Conservation (phyloP, 2,329 filamentous ascomycete species). For the Diplodia mutila region DNA sequence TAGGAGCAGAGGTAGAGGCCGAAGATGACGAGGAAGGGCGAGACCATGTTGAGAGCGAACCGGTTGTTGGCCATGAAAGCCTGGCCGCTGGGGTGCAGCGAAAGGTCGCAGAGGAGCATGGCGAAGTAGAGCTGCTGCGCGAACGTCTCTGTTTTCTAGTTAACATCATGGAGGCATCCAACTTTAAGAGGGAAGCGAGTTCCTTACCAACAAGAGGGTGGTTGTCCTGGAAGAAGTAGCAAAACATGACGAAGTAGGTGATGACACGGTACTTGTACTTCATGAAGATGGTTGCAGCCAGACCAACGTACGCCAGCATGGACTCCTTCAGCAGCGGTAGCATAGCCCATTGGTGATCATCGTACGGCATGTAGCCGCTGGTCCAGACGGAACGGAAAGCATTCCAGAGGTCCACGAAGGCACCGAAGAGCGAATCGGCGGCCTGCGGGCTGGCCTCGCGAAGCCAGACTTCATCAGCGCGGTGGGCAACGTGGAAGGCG, state of each 20-base stretch:
- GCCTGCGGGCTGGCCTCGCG: conserved; percentile 53
- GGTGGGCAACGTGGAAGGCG: conserved; percentile 52
- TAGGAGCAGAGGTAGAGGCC: conserved; percentile 56
- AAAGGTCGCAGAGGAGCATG: conserved; percentile 56
- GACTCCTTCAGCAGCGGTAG: conserved; percentile 54
- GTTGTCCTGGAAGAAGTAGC: conserved; percentile 55
- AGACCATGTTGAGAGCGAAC: conserved; percentile 44
- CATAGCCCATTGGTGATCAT: conserved; percentile 61
- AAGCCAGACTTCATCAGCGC: conserved; percentile 57
- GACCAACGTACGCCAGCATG: conserved; percentile 55
- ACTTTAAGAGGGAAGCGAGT: no score
- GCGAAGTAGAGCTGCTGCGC: conserved; percentile 57
- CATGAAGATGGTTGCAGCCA: conserved; percentile 54
- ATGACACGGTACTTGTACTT: conserved; percentile 53
- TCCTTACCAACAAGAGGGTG: conserved; percentile 51
- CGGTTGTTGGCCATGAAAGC: conserved; percentile 50
- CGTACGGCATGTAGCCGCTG: conserved; percentile 55
- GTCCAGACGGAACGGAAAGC: conserved; percentile 57
- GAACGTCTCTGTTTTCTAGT: conserved; percentile 53
- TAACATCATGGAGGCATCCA: neutral
- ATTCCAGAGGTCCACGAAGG: conserved; percentile 50
- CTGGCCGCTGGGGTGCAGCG: conserved; percentile 52
- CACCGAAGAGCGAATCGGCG: conserved; percentile 49
- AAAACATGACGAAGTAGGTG: conserved; percentile 50
- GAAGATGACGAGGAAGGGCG: conserved; percentile 44